phyloP scores from a whole-genome alignment of 208 protist species.

The Trypanosomatidae sp. region DNA sequence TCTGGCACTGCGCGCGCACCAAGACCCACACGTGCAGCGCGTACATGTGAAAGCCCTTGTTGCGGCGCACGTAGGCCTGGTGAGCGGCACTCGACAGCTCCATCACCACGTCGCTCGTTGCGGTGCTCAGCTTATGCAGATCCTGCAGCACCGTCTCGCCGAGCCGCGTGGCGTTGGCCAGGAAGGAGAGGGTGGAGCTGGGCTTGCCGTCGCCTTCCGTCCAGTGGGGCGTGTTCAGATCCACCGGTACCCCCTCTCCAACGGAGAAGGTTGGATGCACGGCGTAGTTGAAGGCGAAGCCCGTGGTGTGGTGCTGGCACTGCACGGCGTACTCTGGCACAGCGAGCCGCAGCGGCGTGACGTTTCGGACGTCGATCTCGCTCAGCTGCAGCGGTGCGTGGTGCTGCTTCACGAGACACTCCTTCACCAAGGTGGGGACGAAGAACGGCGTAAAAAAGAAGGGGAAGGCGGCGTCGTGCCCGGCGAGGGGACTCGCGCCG shows the following conservation, averaged over 20 bases:
- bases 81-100: slow-evolving; percentile 45
- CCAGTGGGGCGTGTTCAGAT: slow-evolving; percentile 26
- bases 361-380: slow-evolving; percentile 16
- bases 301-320: slow-evolving; percentile 38
- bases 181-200: slow-evolving; percentile 30
- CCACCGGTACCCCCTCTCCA: slow-evolving; percentile 14
- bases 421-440: slow-evolving; percentile 19
- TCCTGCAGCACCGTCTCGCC: slow-evolving; percentile 24
- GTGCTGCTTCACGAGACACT: slow-evolving; percentile 19
- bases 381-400: slow-evolving; percentile 15
- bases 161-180: slow-evolving; percentile 33
- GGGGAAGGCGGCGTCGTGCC: slow-evolving; percentile 20
- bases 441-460: slow-evolving; percentile 29
- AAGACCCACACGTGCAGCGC: slow-evolving; percentile 26
- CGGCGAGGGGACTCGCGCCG: too few relatives aligned
- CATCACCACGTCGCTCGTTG: slow-evolving; percentile 24
- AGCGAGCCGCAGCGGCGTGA: slow-evolving; percentile 23
- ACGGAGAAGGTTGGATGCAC: slow-evolving; percentile 22
- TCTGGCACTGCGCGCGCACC: slow-evolving; percentile 20
- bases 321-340: slow-evolving; percentile 21
- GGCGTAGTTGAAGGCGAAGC: slow-evolving; percentile 28
- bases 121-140: slow-evolving; percentile 17
- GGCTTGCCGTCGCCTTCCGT: slow-evolving; percentile 17
- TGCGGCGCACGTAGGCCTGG: slow-evolving; percentile 30
- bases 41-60: slow-evolving; percentile 48